Conservation (phyloP, 1,284 basidiomycete genomes). For the Peniophora sp. region DNA sequence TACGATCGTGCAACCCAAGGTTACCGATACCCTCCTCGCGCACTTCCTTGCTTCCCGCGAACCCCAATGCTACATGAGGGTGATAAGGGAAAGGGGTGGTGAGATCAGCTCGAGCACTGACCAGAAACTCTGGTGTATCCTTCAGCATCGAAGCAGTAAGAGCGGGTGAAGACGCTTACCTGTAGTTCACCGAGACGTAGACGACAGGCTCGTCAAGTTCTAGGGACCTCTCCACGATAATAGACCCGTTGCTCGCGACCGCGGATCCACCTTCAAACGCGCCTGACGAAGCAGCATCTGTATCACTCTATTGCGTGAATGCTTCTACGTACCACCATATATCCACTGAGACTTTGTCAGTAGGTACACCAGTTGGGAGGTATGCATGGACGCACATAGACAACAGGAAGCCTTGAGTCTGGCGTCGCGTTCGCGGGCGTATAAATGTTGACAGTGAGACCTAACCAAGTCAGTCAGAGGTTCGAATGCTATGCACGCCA, state of each 20-base stretch:
- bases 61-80: constrained; percentile 29
- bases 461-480: neutral
- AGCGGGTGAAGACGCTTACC: neutral
- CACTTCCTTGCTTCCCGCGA: constrained; percentile 41
- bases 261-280: constrained; percentile 13
- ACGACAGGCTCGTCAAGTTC: constrained; percentile 24
- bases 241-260: neutral
- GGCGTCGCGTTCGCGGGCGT: neutral
- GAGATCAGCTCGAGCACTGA: too few species aligned
- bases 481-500: neutral
- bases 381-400: neutral
- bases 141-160: neutral
- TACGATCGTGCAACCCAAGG: constrained; percentile 45
- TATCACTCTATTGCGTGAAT: too few species aligned
- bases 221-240: constrained; percentile 26
- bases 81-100: neutral
- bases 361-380: too few species aligned
- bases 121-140: neutral
- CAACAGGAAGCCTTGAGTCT: neutral
- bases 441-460: neutral
- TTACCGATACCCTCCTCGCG: constrained; percentile 43
- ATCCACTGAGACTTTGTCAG: too few species aligned
- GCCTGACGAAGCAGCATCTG: too few species aligned
- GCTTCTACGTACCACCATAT: constrained; percentile 13
- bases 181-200: constrained; percentile 13